Conservation (phyloP, 257 asterid species). For the Henckelia pumila region DNA sequence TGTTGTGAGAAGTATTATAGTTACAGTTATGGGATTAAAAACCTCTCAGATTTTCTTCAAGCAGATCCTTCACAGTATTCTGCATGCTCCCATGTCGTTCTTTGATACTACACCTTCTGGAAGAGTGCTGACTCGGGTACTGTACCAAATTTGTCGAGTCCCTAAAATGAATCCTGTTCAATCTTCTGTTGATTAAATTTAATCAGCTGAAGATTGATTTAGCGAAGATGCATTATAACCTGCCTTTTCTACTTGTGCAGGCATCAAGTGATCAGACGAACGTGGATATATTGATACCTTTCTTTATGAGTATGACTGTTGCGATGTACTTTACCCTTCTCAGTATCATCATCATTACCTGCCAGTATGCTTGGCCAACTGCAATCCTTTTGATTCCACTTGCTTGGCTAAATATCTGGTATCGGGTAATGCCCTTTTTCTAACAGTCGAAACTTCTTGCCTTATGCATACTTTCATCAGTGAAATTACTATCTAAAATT, state of each 20-base stretch:
- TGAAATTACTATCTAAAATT: background rate
- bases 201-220: background rate
- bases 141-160: background rate
- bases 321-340: constrained; percentile 55
- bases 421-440: constrained; percentile 52
- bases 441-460: background rate
- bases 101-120: constrained; percentile 99
- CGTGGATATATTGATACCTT: constrained; percentile 73
- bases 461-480: background rate
- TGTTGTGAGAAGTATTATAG: constrained; percentile 48
- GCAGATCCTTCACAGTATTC: constrained; percentile 70
- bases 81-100: constrained; percentile 98
- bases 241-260: constrained; percentile 39
- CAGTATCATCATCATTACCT: constrained; percentile 73
- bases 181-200: too few species aligned
- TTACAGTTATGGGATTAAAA: constrained; percentile 73
- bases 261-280: constrained; percentile 92
- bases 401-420: constrained; percentile 90
- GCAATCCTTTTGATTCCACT: constrained; percentile 73
- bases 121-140: constrained; percentile 92
- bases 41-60: constrained; percentile 82
- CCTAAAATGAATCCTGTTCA: background rate
- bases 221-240: background rate
- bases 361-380: constrained; percentile 96
- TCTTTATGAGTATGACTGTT: constrained; percentile 50